Conservation (phyloP, 148 eudicot species). For the Agrostemma githago region DNA sequence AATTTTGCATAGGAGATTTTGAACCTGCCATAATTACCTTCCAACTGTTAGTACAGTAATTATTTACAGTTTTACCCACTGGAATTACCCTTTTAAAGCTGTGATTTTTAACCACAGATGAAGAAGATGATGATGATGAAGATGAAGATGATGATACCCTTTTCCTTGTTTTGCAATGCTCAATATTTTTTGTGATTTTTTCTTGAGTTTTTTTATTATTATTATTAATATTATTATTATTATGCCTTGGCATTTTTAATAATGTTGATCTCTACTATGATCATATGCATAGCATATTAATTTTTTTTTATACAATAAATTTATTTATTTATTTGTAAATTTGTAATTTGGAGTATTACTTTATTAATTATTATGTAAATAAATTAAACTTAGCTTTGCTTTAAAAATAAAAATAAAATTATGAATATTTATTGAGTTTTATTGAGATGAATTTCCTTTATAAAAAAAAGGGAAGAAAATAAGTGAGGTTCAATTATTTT, state of each 20-base stretch:
- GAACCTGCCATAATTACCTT: slow-evolving; percentile 44
- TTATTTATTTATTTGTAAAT: background rate
- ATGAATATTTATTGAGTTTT: too few relatives aligned
- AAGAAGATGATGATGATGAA: slow-evolving; percentile 56
- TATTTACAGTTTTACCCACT: slow-evolving; percentile 51
- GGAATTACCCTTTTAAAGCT: slow-evolving; percentile 57
- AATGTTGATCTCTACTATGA: slow-evolving; percentile 16
- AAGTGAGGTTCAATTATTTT: slow-evolving; percentile 9
- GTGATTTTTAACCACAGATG: slow-evolving; percentile 43
- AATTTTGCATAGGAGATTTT: slow-evolving; percentile 37
- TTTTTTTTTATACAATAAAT: background rate
- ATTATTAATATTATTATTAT: background rate
- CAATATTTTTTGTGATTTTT: slow-evolving; percentile 22
- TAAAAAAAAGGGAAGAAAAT: too few relatives aligned
- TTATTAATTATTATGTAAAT: background rate
- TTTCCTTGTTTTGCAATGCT: slow-evolving; percentile 58
- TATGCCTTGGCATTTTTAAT: slow-evolving; percentile 37
- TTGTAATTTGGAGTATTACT: background rate
- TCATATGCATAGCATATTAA: slow-evolving; percentile 12
- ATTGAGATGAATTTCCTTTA: background rate
- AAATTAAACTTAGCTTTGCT: slow-evolving; percentile 11
- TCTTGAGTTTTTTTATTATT: slow-evolving; percentile 19
- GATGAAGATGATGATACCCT: slow-evolving; percentile 60
- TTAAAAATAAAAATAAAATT: too few relatives aligned
- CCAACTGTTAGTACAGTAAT: slow-evolving; percentile 38